Evolutionary conservation across 257 asterid genomes (phyloP).

Genomic region (Rubia yunnanensis): DNA sequence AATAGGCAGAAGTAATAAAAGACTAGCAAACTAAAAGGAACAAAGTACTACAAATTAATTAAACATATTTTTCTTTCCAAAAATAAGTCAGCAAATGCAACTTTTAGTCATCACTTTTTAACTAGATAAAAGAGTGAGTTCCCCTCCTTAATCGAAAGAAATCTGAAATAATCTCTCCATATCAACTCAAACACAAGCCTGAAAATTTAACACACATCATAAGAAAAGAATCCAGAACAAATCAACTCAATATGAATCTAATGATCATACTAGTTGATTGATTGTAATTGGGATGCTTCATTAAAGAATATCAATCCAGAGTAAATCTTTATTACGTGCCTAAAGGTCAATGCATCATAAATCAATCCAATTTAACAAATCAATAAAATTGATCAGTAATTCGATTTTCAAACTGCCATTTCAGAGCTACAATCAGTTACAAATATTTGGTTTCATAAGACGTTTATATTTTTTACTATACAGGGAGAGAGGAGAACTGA

Average conservation of each 20-base stretch:
- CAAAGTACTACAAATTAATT: not conserved
- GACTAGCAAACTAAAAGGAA: not conserved
- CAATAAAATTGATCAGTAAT: not conserved
- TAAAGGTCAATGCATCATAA: not conserved
- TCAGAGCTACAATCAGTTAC: not conserved
- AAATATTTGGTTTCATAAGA: not conserved
- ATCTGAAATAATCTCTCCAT: conserved; percentile 97
- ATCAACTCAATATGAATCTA: not conserved
- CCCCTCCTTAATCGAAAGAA: conserved; percentile 73
- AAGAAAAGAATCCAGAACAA: not conserved
- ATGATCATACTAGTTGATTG: not conserved
- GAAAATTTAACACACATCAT: conserved; percentile 12
- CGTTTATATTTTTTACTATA: not conserved
- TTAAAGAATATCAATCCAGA: not conserved
- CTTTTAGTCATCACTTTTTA: conserved; percentile 1
- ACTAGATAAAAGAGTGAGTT: conserved; percentile 80
- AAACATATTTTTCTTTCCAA: not conserved
- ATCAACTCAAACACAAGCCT: conserved; percentile 94
- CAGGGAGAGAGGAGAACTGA: conserved; percentile 43
- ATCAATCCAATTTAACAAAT: not conserved
- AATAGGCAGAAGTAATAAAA: not conserved
- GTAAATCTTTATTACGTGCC: not conserved
- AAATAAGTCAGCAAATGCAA: not conserved
- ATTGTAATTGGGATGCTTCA: not conserved
- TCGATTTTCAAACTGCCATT: not conserved